Evolutionary conservation across 2,329 filamentous ascomycete genomes (phyloP).

Genomic region (Zymoseptoria brevis): DNA sequence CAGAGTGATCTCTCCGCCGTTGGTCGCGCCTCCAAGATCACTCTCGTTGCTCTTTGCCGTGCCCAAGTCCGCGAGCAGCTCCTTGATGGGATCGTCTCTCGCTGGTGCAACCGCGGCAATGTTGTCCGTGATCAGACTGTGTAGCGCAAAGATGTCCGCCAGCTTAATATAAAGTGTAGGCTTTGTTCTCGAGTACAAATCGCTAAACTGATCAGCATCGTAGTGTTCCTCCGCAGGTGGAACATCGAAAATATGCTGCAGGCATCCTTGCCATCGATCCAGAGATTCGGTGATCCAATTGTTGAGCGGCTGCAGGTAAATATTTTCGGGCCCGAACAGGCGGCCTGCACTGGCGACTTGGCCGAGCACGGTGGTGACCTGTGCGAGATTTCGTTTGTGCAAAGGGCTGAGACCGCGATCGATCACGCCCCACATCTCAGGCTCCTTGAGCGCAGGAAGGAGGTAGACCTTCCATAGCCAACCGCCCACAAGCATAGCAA

Average conservation of each 20-base stretch:
- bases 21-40: constrained; percentile 43
- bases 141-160: constrained; percentile 92
- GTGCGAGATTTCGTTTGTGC: constrained; percentile 84
- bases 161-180: constrained; percentile 99
- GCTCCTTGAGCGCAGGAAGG: constrained; percentile 77
- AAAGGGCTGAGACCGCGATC: constrained; percentile 82
- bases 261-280: constrained; percentile 67
- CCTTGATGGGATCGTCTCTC: constrained; percentile 79
- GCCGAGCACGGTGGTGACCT: constrained; percentile 83
- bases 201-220: constrained; percentile 98
- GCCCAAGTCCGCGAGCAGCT: constrained; percentile 87
- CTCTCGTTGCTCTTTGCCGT: constrained; percentile 95
- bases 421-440: constrained; percentile 86
- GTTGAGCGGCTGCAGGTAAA: constrained; percentile 92
- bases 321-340: constrained; percentile 86
- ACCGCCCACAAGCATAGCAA: constrained; percentile 76
- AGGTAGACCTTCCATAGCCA: constrained; percentile 96
- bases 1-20: constrained; percentile 29
- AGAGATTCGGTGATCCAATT: constrained; percentile 82
- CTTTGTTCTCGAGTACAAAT: constrained; percentile 91
- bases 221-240: constrained; percentile 84
- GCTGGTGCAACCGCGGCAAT: constrained; percentile 67
- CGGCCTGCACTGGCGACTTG: constrained; percentile 83
- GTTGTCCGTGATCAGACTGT: constrained; percentile 76
- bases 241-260: constrained; percentile 70